Conservation (phyloP, 2,329 filamentous ascomycete species). For the Claviceps humidiphila region DNA sequence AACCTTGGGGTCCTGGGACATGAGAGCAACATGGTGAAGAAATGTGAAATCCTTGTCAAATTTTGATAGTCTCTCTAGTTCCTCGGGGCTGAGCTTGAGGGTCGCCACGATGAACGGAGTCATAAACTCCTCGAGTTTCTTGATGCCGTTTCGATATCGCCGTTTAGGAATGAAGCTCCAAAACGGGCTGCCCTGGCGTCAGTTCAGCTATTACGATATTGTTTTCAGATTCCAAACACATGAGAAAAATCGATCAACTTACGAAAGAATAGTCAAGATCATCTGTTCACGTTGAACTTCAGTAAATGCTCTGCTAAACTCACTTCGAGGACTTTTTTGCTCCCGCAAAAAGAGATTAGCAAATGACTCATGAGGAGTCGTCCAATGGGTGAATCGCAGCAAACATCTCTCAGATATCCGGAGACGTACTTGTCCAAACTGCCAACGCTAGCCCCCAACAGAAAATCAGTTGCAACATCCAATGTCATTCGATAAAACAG, state of each 20-base stretch:
- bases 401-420: no score
- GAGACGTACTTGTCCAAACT: slow-evolving; percentile 20
- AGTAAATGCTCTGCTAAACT: slow-evolving; percentile 71
- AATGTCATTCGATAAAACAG: slow-evolving; percentile 1
- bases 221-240: background rate
- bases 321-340: slow-evolving; percentile 30
- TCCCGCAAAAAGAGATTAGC: background rate
- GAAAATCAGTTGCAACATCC: background rate
- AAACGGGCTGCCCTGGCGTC: slow-evolving; percentile 39
- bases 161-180: slow-evolving; percentile 48
- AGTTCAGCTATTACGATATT: background rate
- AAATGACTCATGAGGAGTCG: background rate
- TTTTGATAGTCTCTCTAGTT: slow-evolving; percentile 57
- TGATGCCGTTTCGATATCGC: slow-evolving; percentile 50
- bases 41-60: slow-evolving; percentile 68
- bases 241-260: background rate
- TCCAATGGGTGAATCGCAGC: background rate
- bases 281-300: slow-evolving; percentile 62
- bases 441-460: slow-evolving; percentile 1
- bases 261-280: slow-evolving; percentile 11
- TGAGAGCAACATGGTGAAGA: slow-evolving; percentile 69
- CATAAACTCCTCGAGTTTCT: slow-evolving; percentile 62
- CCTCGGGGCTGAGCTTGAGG: slow-evolving; percentile 52
- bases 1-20: slow-evolving; percentile 58
- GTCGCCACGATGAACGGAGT: slow-evolving; percentile 65